Base-by-base conservation (phyloP, 352 stramenopile species). In the Aphanomyces astaci region DNA sequence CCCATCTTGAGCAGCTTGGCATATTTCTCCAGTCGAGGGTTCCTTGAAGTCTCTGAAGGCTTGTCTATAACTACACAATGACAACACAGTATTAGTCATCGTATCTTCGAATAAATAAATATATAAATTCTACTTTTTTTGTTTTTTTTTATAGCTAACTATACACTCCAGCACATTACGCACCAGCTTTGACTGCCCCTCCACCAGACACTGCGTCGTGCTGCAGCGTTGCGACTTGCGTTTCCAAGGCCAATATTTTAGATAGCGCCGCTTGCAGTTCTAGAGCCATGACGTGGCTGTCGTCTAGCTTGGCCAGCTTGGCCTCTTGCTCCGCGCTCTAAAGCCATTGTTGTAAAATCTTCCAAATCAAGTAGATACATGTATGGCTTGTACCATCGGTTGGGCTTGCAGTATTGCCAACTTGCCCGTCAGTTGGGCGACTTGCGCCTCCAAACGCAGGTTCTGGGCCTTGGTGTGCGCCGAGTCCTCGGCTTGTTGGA, bases 1-100 rank as follows among this genome's bases (percentile, higher is more conserved):
- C 83, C 81, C 81, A 92, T 89, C 48, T 92, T 88, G 62, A 89
- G 66, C 19, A 91, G 43, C 30, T 48, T 63, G 27, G 17, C 19
- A 30, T 63, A 63, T 32, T 63, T 63, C 13, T 45, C 54, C 7
- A 59, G 51, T 13, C 17, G 17, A 17, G 54, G 17, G 15, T 63
- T 32, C 17, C 2, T 4, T 27, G 46, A 22, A 9, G 46, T 22
- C n/a, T n/a, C n/a, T n/a, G n/a, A n/a, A n/a, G n/a, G n/a, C n/a
- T n/a, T n/a, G n/a, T n/a, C n/a, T n/a, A n/a, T n/a, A n/a, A n/a
- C n/a, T n/a, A n/a, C n/a, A n/a, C n/a, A n/a, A n/a, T n/a, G n/a
- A n/a, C n/a, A n/a, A n/a, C n/a, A n/a, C n/a, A n/a, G n/a, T n/a
- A n/a, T n/a, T n/a, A n/a, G n/a, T n/a, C n/a, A n/a, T n/a, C n/a